A percentile compares a stretch with the other conserved stretches of the same genome.
Evolutionary conservation across 768 basidiomycete genomes (phyloP).

Genomic region (Pisolithus albus): DNA sequence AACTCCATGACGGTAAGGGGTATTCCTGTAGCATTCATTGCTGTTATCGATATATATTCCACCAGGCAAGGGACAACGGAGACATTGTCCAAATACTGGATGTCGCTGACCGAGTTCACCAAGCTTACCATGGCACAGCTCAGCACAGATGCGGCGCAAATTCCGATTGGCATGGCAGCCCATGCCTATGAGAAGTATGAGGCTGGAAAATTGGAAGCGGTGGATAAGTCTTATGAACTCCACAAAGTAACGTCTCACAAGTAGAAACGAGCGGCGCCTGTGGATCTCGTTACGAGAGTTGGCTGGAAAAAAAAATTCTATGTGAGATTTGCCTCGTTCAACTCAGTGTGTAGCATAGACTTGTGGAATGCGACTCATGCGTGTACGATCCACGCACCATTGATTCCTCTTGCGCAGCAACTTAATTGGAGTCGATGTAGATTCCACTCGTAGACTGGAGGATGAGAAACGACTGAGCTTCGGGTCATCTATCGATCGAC

Average conservation of each 20-base stretch:
- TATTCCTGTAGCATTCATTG: not conserved
- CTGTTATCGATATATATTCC: conserved; percentile 29
- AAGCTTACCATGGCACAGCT: conserved; percentile 33
- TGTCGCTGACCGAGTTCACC: conserved; percentile 46
- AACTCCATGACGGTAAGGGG: conserved; percentile 49
- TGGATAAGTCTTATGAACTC: not conserved
- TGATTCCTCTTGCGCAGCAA: no score
- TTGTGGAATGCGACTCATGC: no score
- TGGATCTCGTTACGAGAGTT: no score
- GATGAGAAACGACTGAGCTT: no score
- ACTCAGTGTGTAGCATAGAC: no score
- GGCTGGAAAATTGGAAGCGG: conserved; percentile 22
- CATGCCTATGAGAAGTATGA: conserved; percentile 20
- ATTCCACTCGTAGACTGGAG: no score
- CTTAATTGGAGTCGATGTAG: no score
- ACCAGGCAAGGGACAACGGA: conserved; percentile 50
- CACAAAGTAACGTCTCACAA: not conserved
- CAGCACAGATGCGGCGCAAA: conserved; percentile 26
- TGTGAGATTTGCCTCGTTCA: no score
- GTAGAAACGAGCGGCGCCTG: no score
- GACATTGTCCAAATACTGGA: conserved; percentile 46
- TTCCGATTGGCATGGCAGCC: conserved; percentile 19
- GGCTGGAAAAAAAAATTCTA: no score
- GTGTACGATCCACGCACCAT: no score
- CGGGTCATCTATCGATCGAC: no score